Percentiles rank a stretch among this genome's conserved stretches.
These are phyloP conservation scores for Saccharomycopsis capsularis DNA, from an alignment of 805 yeast genomes.

Conservation along the genomic window DNA sequence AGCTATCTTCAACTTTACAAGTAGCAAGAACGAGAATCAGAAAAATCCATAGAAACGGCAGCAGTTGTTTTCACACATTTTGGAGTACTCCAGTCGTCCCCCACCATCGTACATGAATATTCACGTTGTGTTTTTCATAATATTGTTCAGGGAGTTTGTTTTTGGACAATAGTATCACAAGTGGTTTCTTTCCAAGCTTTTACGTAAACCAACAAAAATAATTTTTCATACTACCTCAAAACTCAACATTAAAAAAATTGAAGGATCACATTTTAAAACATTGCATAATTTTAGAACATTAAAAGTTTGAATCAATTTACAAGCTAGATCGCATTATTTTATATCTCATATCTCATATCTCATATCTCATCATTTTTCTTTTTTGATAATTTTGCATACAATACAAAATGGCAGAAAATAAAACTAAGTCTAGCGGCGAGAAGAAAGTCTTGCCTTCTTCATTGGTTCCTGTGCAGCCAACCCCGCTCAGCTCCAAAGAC, in stretches of 20 bases:
- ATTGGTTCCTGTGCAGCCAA: slow-evolving; percentile 82
- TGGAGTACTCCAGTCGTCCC: too few species aligned
- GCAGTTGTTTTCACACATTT: too few species aligned
- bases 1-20: too few species aligned
- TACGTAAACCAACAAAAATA: neutral
- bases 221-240: neutral
- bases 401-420: neutral
- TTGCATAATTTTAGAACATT: neutral
- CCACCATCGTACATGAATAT: slow-evolving; percentile 10
- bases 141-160: slow-evolving; percentile 20
- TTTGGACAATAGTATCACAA: slow-evolving; percentile 43
- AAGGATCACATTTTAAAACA: neutral
- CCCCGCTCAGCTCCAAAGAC: slow-evolving; percentile 73
- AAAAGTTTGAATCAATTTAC: too few species aligned
- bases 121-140: slow-evolving; percentile 18
- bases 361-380: too few species aligned
- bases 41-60: too few species aligned
- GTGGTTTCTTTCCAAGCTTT: neutral
- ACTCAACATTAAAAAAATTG: neutral
- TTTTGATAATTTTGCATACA: neutral
- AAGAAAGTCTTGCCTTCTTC: slow-evolving; percentile 51
- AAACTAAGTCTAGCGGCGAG: slow-evolving; percentile 1
- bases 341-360: too few species aligned
- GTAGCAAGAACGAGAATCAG: too few species aligned
- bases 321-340: too few species aligned